Conservation (phyloP, 2,329 filamentous ascomycete genomes). For the Geosmithia flava region DNA sequence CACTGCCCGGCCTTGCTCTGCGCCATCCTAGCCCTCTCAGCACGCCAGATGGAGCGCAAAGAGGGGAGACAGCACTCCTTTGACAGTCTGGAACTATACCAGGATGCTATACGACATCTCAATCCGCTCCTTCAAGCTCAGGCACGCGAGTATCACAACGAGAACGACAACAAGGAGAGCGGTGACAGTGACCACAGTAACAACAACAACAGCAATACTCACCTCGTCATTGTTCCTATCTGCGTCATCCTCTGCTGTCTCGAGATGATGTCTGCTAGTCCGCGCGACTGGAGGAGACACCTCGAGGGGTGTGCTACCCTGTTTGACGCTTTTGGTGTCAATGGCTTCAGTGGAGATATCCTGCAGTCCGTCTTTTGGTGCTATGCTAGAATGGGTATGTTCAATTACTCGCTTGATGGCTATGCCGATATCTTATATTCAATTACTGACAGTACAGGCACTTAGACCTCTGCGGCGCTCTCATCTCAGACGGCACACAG, state of each 20-base stretch:
- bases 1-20: slow-evolving; percentile 32
- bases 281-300: slow-evolving; percentile 39
- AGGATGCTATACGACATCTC: slow-evolving; percentile 34
- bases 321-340: slow-evolving; percentile 38
- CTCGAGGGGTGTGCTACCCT: slow-evolving; percentile 45
- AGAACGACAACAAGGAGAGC: too few species aligned
- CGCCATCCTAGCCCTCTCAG: slow-evolving; percentile 40
- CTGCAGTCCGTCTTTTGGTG: slow-evolving; percentile 46
- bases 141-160: slow-evolving; percentile 1
- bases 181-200: background rate
- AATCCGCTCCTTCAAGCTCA: slow-evolving; percentile 19
- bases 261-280: slow-evolving; percentile 29
- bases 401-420: too few species aligned
- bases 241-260: slow-evolving; percentile 25
- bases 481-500: slow-evolving; percentile 40
- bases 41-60: slow-evolving; percentile 39
- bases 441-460: background rate
- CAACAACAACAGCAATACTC: background rate
- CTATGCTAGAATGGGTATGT: slow-evolving; percentile 41
- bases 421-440: too few species aligned
- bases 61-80: slow-evolving; percentile 28
- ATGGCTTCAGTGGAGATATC: slow-evolving; percentile 38
- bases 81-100: slow-evolving; percentile 41
- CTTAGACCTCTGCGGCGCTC: slow-evolving; percentile 38
- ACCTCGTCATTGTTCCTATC: slow-evolving; percentile 20